Conservation (phyloP, 805 yeast species). For the Starmera pachycereana region DNA sequence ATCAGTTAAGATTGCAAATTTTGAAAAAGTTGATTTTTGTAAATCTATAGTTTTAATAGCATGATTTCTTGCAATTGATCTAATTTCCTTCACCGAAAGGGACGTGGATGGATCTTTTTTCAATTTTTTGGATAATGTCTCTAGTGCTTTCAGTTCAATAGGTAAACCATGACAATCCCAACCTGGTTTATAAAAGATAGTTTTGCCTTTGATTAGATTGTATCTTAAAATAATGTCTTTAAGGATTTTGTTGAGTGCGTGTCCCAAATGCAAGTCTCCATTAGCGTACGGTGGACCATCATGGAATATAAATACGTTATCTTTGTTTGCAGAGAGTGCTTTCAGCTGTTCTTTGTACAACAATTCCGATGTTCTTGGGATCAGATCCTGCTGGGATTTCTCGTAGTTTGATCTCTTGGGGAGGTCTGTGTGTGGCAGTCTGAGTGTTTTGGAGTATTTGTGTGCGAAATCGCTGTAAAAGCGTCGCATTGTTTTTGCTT, state of each 20-base stretch:
- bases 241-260: slow-evolving; percentile 79
- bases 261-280: slow-evolving; percentile 88
- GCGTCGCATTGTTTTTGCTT: neutral
- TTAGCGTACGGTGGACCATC: slow-evolving; percentile 99
- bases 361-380: slow-evolving; percentile 44
- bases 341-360: slow-evolving; percentile 55
- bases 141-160: slow-evolving; percentile 80
- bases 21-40: slow-evolving; percentile 56
- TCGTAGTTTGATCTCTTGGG: slow-evolving; percentile 48
- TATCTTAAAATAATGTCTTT: slow-evolving; percentile 79
- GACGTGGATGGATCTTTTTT: slow-evolving; percentile 23
- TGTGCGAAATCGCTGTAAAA: slow-evolving; percentile 11
- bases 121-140: slow-evolving; percentile 26
- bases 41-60: slow-evolving; percentile 56
- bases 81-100: slow-evolving; percentile 39
- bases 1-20: slow-evolving; percentile 76
- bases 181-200: slow-evolving; percentile 75
- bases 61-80: slow-evolving; percentile 55
- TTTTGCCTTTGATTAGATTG: slow-evolving; percentile 51
- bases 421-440: slow-evolving; percentile 59
- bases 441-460: slow-evolving; percentile 17
- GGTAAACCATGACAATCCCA: slow-evolving; percentile 99
- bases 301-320: slow-evolving; percentile 56
- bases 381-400: slow-evolving; percentile 29
- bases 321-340: slow-evolving; percentile 11